Percentiles rank a stretch among this genome's conserved stretches.
These are phyloP conservation scores for Penicillium arizonense DNA, from an alignment of 495 filamentous ascomycete species.

Conservation along the genomic window DNA sequence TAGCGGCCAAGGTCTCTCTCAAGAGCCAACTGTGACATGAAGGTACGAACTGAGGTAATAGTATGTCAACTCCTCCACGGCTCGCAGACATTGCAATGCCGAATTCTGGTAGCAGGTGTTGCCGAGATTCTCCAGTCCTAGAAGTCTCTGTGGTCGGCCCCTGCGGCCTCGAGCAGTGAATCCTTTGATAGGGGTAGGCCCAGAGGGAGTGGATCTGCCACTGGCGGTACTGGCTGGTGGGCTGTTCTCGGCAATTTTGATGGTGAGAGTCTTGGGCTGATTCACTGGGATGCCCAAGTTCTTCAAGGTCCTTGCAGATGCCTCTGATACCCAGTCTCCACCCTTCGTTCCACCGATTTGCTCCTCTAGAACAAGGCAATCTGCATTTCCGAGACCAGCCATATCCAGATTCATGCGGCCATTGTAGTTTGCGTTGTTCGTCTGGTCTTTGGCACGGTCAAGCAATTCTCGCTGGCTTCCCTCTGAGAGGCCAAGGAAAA, in stretches of 20 bases:
- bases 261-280: constrained; percentile 30
- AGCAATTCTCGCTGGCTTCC: constrained; percentile 69
- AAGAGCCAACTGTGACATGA: not conserved
- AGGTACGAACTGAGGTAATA: constrained; percentile 72
- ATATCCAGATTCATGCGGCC: constrained; percentile 60
- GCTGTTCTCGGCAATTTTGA: constrained; percentile 37
- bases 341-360: constrained; percentile 52
- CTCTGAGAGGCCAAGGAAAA: constrained; percentile 66
- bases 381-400: constrained; percentile 64
- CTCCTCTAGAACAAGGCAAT: constrained; percentile 78
- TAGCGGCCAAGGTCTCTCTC: constrained; percentile 2
- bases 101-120: constrained; percentile 99
- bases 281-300: constrained; percentile 40
- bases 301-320: constrained; percentile 38
- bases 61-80: constrained; percentile 83
- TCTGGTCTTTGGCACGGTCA: constrained; percentile 65
- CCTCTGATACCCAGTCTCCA: constrained; percentile 64
- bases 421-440: constrained; percentile 74
- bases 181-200: constrained; percentile 32
- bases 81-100: constrained; percentile 87
- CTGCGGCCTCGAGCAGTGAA: constrained; percentile 56
- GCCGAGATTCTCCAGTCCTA: constrained; percentile 84
- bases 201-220: constrained; percentile 66
- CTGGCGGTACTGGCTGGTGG: constrained; percentile 31
- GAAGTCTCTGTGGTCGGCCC: constrained; percentile 51